Conservation (phyloP, 164 flowering plant genomes). For the Buxus sempervirens region DNA sequence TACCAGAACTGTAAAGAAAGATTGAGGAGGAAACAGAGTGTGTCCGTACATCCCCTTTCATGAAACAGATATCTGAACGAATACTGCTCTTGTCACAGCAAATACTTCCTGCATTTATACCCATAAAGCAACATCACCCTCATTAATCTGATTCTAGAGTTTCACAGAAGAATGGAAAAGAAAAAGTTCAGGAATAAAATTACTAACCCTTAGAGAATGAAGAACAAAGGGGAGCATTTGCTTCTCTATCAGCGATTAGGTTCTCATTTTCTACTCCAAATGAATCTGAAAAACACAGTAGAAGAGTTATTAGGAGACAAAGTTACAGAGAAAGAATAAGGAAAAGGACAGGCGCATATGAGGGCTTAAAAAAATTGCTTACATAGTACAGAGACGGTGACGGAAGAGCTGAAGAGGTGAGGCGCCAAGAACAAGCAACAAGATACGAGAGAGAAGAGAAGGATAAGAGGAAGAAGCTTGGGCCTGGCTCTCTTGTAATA, state of each 20-base stretch:
- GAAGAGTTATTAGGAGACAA: not conserved
- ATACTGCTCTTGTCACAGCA: constrained; percentile 75
- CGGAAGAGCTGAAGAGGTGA: constrained; percentile 30
- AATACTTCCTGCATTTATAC: constrained; percentile 45
- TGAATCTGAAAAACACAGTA: constrained; percentile 41
- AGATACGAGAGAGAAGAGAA: constrained; percentile 49
- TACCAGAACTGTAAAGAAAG: constrained; percentile 42
- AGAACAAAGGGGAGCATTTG: constrained; percentile 38
- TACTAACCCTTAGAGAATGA: constrained; percentile 49
- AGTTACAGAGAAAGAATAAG: constrained; percentile 6
- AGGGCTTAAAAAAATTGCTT: constrained; percentile 25
- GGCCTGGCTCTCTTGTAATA: constrained; percentile 47
- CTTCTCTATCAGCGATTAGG: constrained; percentile 15
- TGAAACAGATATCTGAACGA: constrained; percentile 68
- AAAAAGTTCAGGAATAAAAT: not conserved
- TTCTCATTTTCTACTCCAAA: constrained; percentile 29
- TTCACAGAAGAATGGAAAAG: not conserved
- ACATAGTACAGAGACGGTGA: constrained; percentile 36
- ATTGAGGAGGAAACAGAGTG: constrained; percentile 59
- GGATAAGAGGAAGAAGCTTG: constrained; percentile 48
- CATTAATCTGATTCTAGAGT: not conserved
- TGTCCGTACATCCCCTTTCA: constrained; percentile 94
- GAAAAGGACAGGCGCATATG: constrained; percentile 6
- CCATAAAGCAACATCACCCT: not conserved
- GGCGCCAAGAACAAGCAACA: constrained; percentile 47